Evolutionary conservation across 2,329 filamentous ascomycete genomes (phyloP).

Genomic region (Penicillium digitatum): DNA sequence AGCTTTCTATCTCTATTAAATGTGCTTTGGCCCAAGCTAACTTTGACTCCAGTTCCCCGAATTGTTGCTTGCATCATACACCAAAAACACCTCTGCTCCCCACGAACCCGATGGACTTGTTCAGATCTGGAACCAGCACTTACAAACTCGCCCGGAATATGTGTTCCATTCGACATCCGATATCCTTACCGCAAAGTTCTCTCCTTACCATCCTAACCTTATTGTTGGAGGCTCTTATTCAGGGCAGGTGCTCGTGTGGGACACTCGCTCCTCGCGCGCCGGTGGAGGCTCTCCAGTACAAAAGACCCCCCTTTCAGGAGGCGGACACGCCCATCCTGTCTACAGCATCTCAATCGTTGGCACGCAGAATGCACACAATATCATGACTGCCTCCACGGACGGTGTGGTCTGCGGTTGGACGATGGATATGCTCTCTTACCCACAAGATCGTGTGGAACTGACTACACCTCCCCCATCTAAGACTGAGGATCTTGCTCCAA

Average conservation of each 20-base stretch:
- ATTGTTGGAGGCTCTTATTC: conserved; percentile 96
- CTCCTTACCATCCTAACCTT: conserved; percentile 95
- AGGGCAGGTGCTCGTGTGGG: conserved; percentile 94
- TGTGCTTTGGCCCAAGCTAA: conserved; percentile 14
- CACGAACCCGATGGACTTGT: conserved; percentile 91
- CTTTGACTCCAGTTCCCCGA: conserved; percentile 65
- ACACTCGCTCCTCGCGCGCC: conserved; percentile 81
- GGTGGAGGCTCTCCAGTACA: conserved; percentile 69
- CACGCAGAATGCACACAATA: conserved; percentile 98
- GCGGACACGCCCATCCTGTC: conserved; percentile 91
- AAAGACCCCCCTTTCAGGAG: conserved; percentile 91
- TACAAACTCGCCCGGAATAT: conserved; percentile 92
- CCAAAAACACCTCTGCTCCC: conserved; percentile 91
- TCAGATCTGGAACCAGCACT: conserved; percentile 94
- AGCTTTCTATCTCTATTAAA: conserved; percentile 2
- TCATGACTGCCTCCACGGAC: conserved; percentile 94
- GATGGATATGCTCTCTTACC: conserved; percentile 95
- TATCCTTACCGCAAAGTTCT: conserved; percentile 92
- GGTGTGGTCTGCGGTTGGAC: conserved; percentile 96
- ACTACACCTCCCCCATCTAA: conserved; percentile 80
- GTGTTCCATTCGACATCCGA: conserved; percentile 95
- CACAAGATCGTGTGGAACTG: conserved; percentile 88
- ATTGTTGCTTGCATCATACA: conserved; percentile 88
- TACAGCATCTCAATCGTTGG: conserved; percentile 95
- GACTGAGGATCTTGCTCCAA: conserved; percentile 91